Percentiles rank a stretch among this genome's conserved stretches.
Conservation (phyloP, 1,284 basidiomycete species). For the Boletus subluridellus region DNA sequence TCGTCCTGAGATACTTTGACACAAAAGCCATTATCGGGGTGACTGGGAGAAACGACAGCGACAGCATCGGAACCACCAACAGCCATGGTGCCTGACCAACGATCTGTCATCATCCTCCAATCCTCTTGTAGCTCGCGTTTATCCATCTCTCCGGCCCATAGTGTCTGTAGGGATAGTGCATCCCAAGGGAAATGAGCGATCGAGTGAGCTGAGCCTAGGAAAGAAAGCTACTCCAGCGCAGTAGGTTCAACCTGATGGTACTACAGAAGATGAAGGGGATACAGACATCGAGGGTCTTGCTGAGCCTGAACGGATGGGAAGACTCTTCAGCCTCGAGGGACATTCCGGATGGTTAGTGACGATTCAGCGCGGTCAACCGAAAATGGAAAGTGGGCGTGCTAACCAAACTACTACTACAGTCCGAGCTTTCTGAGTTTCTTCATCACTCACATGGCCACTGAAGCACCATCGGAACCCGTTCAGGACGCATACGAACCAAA, state of each 20-base stretch:
- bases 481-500: conserved; percentile 51
- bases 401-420: not conserved
- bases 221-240: conserved; percentile 21
- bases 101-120: conserved; percentile 47
- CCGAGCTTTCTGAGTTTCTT: not conserved
- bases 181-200: conserved; percentile 61
- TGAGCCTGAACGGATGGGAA: conserved; percentile 22
- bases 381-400: conserved; percentile 25
- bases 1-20: conserved; percentile 28
- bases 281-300: conserved; percentile 32
- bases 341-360: conserved; percentile 5
- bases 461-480: conserved; percentile 23
- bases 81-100: conserved; percentile 47
- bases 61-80: conserved; percentile 41
- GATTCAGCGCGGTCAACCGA: conserved; percentile 4
- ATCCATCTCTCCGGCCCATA: conserved; percentile 47
- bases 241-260: conserved; percentile 9
- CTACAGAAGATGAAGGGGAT: not conserved
- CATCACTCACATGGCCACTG: conserved; percentile 34
- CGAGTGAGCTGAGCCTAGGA: conserved; percentile 28
- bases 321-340: conserved; percentile 1
- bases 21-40: conserved; percentile 32
- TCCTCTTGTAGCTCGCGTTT: conserved; percentile 30
- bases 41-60: conserved; percentile 33
- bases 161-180: conserved; percentile 39